Conservation (phyloP, 805 yeast species). For the Wickerhamomyces xylosicus region DNA sequence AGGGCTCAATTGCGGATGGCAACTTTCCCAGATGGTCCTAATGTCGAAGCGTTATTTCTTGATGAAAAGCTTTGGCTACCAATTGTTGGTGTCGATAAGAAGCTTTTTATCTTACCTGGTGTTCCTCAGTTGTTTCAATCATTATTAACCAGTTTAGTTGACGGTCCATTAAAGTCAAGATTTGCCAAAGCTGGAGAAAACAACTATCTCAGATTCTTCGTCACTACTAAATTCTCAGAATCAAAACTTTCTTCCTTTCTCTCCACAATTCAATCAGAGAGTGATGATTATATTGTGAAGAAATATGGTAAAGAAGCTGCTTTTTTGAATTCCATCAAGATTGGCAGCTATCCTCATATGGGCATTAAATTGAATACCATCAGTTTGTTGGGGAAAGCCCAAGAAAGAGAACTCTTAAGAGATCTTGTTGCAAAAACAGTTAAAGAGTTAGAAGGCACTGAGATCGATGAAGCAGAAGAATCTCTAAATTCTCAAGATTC, state of each 20-base stretch:
- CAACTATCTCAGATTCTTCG: constrained; percentile 38
- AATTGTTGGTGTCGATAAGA: constrained; percentile 52
- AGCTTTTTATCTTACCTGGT: constrained; percentile 73
- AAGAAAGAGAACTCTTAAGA: constrained; percentile 27
- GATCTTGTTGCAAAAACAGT: constrained; percentile 37
- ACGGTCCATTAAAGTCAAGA: constrained; percentile 27
- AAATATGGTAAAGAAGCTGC: neutral
- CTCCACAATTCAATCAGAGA: constrained; percentile 35
- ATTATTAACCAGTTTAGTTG: constrained; percentile 34
- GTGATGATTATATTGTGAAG: constrained; percentile 23
- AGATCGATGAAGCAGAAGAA: constrained; percentile 51
- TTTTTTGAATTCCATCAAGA: constrained; percentile 25
- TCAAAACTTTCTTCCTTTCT: constrained; percentile 61
- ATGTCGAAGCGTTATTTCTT: constrained; percentile 37
- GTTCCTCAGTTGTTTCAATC: constrained; percentile 64
- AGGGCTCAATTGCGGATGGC: constrained; percentile 74
- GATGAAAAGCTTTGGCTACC: constrained; percentile 73
- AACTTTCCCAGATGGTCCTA: constrained; percentile 41
- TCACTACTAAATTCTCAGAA: constrained; percentile 53
- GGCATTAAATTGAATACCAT: constrained; percentile 55
- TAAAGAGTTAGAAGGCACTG: constrained; percentile 40
- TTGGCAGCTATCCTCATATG: constrained; percentile 83
- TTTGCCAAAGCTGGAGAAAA: constrained; percentile 12
- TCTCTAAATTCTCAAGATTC: constrained; percentile 9
- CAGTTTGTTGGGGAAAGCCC: constrained; percentile 55